Evolutionary conservation across 306 rosid species (phyloP), one percentile per base, ranked within the genome.

Genomic region (Ceratonia siliqua): DNA sequence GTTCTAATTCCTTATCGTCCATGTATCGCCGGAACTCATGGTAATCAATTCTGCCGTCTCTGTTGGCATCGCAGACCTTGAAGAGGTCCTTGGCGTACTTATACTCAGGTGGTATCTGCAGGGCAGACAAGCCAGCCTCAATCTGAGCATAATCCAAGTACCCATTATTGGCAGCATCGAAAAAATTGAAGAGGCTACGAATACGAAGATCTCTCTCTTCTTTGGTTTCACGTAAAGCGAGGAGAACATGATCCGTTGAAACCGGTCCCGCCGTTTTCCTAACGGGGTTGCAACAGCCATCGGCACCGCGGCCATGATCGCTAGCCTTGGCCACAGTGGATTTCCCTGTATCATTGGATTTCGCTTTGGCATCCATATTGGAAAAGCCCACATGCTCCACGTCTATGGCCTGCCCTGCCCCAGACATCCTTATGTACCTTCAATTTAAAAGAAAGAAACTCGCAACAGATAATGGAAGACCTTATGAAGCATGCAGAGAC

Each of bases 1-100:
- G 89, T 49, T 85, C 87, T 54, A 85, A 69, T 54, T 85, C 89
- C 78, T 85, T 85, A 48, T 85, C 87, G 53, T 85, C 89, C 89
- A 85, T 85, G 50, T 85, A 85, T 4, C 89, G 77, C 52, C 89
- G 49, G 22, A 85, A 85, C 20, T 85, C 89, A 6, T 52, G 57
- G 62, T 85, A 82, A 80, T 85, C 87, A 2, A 85, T 62, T 42
- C 89, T 82, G 0, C 89, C 89, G 74, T 85, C 89, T 58, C 69
- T 73, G 12, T 85, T 82, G 56, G 87, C 83, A 77, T 85, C 89
- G 33, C 89, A 85, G 5, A 77, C 83, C 83, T 82, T 82, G 71
- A 85, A 85, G 32, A 85, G 89, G 3, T 85, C 89, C 79, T 82
- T 85, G 5, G 89, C 89, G 45, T 85, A 85, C 68, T 85, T 85